Conservation (phyloP, 2,329 filamentous ascomycete species). For the Scedosporium aurantiacum region DNA sequence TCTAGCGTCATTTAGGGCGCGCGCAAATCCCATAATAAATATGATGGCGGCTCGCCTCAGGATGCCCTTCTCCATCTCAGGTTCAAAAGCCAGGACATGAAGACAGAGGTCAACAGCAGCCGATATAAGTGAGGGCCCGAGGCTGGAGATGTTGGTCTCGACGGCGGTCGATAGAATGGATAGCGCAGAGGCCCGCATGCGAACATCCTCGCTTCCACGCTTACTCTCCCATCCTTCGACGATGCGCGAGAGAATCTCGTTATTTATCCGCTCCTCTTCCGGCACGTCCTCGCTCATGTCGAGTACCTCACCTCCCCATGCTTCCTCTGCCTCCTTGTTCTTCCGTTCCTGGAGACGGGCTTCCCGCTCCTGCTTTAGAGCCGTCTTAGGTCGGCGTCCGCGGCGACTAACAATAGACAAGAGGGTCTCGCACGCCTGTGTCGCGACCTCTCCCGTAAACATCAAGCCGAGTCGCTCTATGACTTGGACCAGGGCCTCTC, state of each 20-base stretch:
- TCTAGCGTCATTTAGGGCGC: conserved; percentile 43
- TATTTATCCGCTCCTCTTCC: conserved; percentile 31
- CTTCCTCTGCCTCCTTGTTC: conserved; percentile 36
- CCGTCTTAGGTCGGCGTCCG: conserved; percentile 47
- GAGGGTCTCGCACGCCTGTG: conserved; percentile 44
- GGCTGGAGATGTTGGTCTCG: conserved; percentile 47
- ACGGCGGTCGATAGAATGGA: conserved; percentile 51
- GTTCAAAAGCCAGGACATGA: conserved; percentile 52
- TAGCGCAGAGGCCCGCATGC: conserved; percentile 58
- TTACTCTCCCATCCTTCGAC: conserved; percentile 58
- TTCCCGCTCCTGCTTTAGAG: conserved; percentile 41
- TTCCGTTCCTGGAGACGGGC: conserved; percentile 36
- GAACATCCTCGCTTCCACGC: conserved; percentile 55
- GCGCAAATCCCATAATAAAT: conserved; percentile 50
- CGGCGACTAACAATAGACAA: conserved; percentile 54
- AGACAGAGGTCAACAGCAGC: conserved; percentile 52
- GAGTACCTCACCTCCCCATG: conserved; percentile 42
- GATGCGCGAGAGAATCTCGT: conserved; percentile 45
- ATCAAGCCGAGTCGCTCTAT: conserved; percentile 48
- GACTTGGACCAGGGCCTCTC: conserved; percentile 54
- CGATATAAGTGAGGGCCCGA: conserved; percentile 41
- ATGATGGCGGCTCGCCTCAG: conserved; percentile 56
- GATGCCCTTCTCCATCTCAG: conserved; percentile 48
- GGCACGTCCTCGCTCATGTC: conserved; percentile 34
- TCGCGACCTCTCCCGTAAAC: conserved; percentile 42